Percentiles rank a stretch among this genome's conserved stretches.
Evolutionary conservation across 345 rosid genomes (phyloP).

Genomic region (Gynandropsis gynandra): DNA sequence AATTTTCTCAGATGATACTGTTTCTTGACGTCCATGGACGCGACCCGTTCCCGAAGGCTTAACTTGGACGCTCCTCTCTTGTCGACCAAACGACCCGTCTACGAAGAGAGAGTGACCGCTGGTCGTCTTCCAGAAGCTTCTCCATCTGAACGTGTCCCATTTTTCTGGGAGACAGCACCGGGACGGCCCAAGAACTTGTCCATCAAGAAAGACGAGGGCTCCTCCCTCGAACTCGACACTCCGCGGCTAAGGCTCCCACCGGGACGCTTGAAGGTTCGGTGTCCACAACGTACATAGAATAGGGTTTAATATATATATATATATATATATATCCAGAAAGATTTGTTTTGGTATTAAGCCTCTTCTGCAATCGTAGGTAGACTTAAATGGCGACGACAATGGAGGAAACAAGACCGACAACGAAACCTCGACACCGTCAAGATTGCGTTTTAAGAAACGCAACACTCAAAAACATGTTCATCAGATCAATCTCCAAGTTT

Average conservation of each 20-base stretch:
- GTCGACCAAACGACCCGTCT: conserved; percentile 46
- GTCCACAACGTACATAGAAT: neutral
- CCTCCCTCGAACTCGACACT: conserved; percentile 29
- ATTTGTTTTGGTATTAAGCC: conserved; percentile 12
- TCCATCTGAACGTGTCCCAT: conserved; percentile 46
- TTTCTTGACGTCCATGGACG: conserved; percentile 27
- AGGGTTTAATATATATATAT: too few species aligned
- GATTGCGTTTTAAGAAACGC: conserved; percentile 17
- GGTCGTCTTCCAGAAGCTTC: conserved; percentile 23
- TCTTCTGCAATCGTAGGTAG: conserved; percentile 14
- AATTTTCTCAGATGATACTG: conserved; percentile 17
- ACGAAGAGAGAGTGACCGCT: conserved; percentile 24
- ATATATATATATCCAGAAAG: conserved; percentile 1
- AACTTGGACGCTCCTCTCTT: conserved; percentile 68
- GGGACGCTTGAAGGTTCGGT: conserved; percentile 35
- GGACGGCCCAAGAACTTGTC: conserved; percentile 55
- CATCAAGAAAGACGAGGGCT: conserved; percentile 13
- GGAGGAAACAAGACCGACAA: conserved; percentile 27
- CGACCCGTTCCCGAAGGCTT: conserved; percentile 41
- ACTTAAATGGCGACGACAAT: conserved; percentile 39
- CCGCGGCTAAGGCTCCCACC: conserved; percentile 73
- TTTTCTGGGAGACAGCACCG: conserved; percentile 82
- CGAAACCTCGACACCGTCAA: conserved; percentile 33
- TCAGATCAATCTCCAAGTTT: neutral
- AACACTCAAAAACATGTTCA: conserved; percentile 13